phyloP scores from a whole-genome alignment of 352 stramenopile species.

The Globisporangium paddicum region DNA sequence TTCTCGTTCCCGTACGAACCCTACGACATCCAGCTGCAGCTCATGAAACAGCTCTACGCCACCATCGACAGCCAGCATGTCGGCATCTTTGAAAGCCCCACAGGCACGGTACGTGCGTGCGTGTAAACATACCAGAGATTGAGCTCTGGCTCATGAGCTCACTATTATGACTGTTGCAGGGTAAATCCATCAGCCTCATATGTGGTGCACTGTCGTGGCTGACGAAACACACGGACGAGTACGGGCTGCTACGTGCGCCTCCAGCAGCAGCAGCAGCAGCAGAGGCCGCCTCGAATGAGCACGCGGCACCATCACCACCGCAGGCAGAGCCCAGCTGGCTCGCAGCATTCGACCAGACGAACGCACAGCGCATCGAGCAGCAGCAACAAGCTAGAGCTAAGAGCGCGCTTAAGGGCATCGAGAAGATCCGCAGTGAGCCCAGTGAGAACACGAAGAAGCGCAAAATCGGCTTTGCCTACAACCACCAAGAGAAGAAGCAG shows the following conservation, averaged over 20 bases:
- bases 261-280: constrained; percentile 5
- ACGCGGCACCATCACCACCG: not conserved
- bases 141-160: not conserved
- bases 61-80: constrained; percentile 81
- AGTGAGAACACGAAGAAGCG: constrained; percentile 54
- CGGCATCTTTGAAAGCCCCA: constrained; percentile 92
- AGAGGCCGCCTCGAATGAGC: not conserved
- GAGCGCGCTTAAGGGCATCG: constrained; percentile 46
- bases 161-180: constrained; percentile 23
- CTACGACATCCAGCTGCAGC: constrained; percentile 86
- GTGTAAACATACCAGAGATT: not conserved
- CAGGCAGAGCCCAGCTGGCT: constrained; percentile 56
- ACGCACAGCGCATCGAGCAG: constrained; percentile 32
- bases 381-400: constrained; percentile 41
- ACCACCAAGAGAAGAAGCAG: constrained; percentile 54
- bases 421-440: constrained; percentile 43
- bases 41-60: constrained; percentile 85
- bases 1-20: constrained; percentile 89
- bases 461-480: constrained; percentile 61
- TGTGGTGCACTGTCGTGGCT: constrained; percentile 87
- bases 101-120: constrained; percentile 57
- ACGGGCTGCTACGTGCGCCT: constrained; percentile 38
- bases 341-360: constrained; percentile 47
- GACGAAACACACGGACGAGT: constrained; percentile 63
- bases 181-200: constrained; percentile 91